Conservation (phyloP, 2,329 filamentous ascomycete genomes). For the Sphaerulina vaccinii region DNA sequence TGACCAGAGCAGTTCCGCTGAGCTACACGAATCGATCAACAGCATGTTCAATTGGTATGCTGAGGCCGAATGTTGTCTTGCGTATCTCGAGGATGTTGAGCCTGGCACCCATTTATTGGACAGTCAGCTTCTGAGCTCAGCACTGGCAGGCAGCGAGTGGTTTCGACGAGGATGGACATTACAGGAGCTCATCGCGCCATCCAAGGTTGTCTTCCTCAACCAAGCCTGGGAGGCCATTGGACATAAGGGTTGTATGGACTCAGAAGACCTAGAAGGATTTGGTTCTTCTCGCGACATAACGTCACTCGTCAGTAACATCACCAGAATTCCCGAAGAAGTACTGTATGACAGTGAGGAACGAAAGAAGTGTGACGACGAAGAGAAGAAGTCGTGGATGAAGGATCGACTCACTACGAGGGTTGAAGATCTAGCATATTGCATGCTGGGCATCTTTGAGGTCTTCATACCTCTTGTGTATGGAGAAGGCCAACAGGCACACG, state of each 20-base stretch:
- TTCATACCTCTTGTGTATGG: constrained; percentile 48
- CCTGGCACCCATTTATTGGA: background rate
- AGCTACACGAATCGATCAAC: constrained; percentile 21
- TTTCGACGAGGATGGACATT: constrained; percentile 27
- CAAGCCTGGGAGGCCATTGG: constrained; percentile 16
- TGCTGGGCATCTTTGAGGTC: constrained; percentile 47
- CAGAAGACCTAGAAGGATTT: background rate
- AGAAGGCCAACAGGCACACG: constrained; percentile 23
- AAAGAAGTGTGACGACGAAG: background rate
- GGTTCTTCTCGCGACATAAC: background rate
- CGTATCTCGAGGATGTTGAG: constrained; percentile 16
- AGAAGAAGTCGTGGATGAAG: constrained; percentile 9
- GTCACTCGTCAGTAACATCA: constrained; percentile 18
- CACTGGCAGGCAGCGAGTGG: constrained; percentile 18
- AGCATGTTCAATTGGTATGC: constrained; percentile 25
- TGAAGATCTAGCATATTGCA: constrained; percentile 48
- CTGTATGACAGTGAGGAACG: constrained; percentile 6
- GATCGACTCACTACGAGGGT: background rate
- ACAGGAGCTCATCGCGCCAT: constrained; percentile 22
- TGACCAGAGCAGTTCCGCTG: constrained; percentile 18
- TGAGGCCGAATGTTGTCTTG: constrained; percentile 20
- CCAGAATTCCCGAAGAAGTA: constrained; percentile 13
- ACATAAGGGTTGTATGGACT: constrained; percentile 5
- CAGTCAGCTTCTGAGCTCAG: background rate
- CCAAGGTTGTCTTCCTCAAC: constrained; percentile 19